These are phyloP conservation scores for Diaporthe batatas DNA, from an alignment of 2,329 filamentous ascomycete species.

Conservation along the genomic window DNA sequence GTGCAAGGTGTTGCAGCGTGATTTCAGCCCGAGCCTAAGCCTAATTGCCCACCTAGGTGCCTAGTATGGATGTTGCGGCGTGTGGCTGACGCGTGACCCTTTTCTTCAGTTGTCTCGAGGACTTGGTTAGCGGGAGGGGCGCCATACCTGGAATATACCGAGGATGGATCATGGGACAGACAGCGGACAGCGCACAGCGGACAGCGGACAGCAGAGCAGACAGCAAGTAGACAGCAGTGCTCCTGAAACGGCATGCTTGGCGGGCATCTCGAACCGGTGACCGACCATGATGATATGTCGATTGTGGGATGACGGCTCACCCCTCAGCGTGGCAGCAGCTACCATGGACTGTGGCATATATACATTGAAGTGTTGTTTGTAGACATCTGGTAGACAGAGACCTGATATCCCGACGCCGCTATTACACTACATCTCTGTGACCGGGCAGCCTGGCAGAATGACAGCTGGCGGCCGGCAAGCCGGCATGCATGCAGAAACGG, in stretches of 20 bases:
- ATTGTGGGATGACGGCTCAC: background rate
- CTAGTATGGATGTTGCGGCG: background rate
- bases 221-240: background rate
- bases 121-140: background rate
- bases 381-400: no score
- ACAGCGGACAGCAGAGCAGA: no score
- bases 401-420: no score
- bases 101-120: background rate
- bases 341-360: no score
- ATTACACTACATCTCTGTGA: no score
- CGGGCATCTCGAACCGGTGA: background rate
- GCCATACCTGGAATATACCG: background rate
- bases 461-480: slow-evolving; percentile 9
- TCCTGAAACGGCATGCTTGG: background rate
- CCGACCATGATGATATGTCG: background rate
- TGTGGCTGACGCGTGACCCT: slow-evolving; percentile 1
- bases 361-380: no score
- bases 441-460: slow-evolving; percentile 19
- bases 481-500: background rate
- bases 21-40: background rate
- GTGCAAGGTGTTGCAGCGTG: background rate
- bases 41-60: no score
- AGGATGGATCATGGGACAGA: background rate
- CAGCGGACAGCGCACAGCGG: background rate
- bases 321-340: no score